phyloP scores from a whole-genome alignment of 2,329 filamentous ascomycete species.

The Trichoderma sp. region DNA sequence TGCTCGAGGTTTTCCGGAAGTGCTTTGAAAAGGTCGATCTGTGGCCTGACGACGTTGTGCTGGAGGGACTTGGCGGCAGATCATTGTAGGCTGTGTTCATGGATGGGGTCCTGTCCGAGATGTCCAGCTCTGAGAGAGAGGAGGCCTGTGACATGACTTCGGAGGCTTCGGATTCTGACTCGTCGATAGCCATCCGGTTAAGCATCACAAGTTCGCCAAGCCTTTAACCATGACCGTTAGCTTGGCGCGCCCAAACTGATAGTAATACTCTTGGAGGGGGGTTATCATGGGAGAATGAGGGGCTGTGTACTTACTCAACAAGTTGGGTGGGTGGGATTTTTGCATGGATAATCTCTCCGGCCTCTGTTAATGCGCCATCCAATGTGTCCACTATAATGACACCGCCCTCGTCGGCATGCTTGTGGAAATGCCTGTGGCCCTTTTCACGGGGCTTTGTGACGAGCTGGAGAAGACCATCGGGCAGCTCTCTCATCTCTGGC shows the following conservation, averaged over 20 bases:
- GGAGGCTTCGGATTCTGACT: slow-evolving; percentile 36
- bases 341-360: slow-evolving; percentile 81
- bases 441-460: slow-evolving; percentile 47
- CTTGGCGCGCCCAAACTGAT: not conserved
- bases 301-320: slow-evolving; percentile 63
- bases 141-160: slow-evolving; percentile 29
- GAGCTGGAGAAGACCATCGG: slow-evolving; percentile 69
- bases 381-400: slow-evolving; percentile 73
- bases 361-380: slow-evolving; percentile 74
- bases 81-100: slow-evolving; percentile 41
- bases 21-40: slow-evolving; percentile 34
- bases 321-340: slow-evolving; percentile 70
- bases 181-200: slow-evolving; percentile 42
- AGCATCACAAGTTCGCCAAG: slow-evolving; percentile 76
- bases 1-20: slow-evolving; percentile 32
- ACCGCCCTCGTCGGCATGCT: slow-evolving; percentile 60
- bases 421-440: slow-evolving; percentile 60
- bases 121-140: slow-evolving; percentile 36
- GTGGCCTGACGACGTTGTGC: slow-evolving; percentile 29
- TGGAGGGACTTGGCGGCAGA: slow-evolving; percentile 32
- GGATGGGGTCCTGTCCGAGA: slow-evolving; percentile 33
- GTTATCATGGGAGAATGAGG: not conserved
- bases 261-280: too few relatives aligned
- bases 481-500: slow-evolving; percentile 76
- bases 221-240: slow-evolving; percentile 33